phyloP scores from a whole-genome alignment of 352 stramenopile genomes.

The Phytophthora chlamydospora region DNA sequence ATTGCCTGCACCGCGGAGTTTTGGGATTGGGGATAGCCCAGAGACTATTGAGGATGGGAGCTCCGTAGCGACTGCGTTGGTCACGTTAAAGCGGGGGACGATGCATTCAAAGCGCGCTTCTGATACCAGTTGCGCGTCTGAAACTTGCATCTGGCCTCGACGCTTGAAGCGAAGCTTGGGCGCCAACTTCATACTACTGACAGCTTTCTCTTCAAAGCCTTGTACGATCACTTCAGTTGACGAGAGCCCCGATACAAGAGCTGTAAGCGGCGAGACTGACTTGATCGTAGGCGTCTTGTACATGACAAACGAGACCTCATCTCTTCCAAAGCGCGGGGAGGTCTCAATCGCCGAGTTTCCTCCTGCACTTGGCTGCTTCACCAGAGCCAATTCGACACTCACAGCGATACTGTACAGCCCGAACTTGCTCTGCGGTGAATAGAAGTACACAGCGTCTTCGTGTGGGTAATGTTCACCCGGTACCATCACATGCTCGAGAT shows the following conservation, averaged over 20 bases:
- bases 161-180: slow-evolving; percentile 70
- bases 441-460: slow-evolving; percentile 77
- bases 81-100: slow-evolving; percentile 72
- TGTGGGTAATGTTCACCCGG: slow-evolving; percentile 61
- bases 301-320: slow-evolving; percentile 75
- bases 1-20: slow-evolving; percentile 9
- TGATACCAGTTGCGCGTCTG: slow-evolving; percentile 47
- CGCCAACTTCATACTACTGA: slow-evolving; percentile 39
- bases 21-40: slow-evolving; percentile 14
- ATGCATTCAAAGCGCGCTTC: slow-evolving; percentile 58
- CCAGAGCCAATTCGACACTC: slow-evolving; percentile 55
- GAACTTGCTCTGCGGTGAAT: slow-evolving; percentile 80
- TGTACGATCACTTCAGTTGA: slow-evolving; percentile 62
- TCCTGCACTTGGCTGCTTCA: slow-evolving; percentile 2
- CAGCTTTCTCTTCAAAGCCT: slow-evolving; percentile 64
- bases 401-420: slow-evolving; percentile 70
- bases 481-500: slow-evolving; percentile 68
- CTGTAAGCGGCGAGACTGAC: slow-evolving; percentile 42
- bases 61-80: slow-evolving; percentile 46
- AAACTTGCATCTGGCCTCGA: slow-evolving; percentile 76
- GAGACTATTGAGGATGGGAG: slow-evolving; percentile 25
- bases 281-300: slow-evolving; percentile 72
- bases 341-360: slow-evolving; percentile 1
- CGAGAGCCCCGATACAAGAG: slow-evolving; percentile 55
- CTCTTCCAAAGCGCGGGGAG: slow-evolving; percentile 50